Conservation (phyloP, 768 basidiomycete genomes). For the Tylopilus subfusipes region DNA sequence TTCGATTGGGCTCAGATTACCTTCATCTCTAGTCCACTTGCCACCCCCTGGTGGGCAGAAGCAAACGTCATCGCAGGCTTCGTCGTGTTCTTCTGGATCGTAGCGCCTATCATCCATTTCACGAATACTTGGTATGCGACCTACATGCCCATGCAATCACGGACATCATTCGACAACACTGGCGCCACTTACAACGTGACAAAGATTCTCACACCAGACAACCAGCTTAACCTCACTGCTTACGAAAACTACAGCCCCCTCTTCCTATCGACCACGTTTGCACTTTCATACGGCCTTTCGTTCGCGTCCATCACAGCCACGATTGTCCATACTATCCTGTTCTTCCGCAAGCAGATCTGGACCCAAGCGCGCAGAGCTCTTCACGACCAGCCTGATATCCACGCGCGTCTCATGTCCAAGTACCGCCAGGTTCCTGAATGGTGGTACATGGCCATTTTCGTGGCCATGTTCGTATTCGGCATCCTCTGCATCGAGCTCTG, state of each 20-base stretch:
- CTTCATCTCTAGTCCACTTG: constrained; percentile 43
- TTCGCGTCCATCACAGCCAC: constrained; percentile 44
- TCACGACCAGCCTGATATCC: constrained; percentile 57
- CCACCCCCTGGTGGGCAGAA: constrained; percentile 37
- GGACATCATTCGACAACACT: constrained; percentile 41
- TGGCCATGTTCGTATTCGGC: constrained; percentile 57
- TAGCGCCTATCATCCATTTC: constrained; percentile 28
- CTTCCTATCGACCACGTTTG: constrained; percentile 48
- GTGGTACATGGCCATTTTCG: constrained; percentile 48
- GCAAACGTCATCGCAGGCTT: constrained; percentile 39
- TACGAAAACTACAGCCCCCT: constrained; percentile 40
- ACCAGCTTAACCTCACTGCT: constrained; percentile 30
- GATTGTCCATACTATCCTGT: constrained; percentile 41
- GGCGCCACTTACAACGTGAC: constrained; percentile 42
- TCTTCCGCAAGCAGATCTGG: constrained; percentile 58
- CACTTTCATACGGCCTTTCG: constrained; percentile 47
- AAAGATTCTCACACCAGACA: constrained; percentile 33
- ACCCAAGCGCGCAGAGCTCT: constrained; percentile 48
- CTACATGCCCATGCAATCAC: constrained; percentile 40
- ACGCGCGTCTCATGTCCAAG: constrained; percentile 54
- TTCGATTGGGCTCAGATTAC: constrained; percentile 83
- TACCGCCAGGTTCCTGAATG: constrained; percentile 61
- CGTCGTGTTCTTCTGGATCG: constrained; percentile 34
- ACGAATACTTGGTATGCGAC: constrained; percentile 38
- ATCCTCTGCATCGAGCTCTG: constrained; percentile 59